Evolutionary conservation across 495 filamentous ascomycete genomes (phyloP), one percentile per base, ranked within the genome.

Genomic region (Talaromyces nanjingensis): DNA sequence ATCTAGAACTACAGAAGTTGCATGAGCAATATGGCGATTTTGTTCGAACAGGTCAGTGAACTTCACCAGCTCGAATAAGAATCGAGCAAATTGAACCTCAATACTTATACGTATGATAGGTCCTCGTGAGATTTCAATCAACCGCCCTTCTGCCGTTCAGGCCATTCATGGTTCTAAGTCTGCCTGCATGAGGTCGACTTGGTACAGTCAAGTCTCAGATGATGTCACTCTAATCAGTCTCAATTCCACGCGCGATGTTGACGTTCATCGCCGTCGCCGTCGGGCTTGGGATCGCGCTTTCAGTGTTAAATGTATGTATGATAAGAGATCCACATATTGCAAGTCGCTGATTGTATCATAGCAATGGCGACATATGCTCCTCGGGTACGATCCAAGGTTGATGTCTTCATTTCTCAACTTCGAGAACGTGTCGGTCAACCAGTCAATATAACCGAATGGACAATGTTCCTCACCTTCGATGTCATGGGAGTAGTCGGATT

Each of bases 201-300:
- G 52, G 52, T 54, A 54, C 18, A 24, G 18, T 18, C 52, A 54
- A 27, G 52, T 54, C 4, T 54, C 52, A 2, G 18, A 20, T 9
- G 20, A 54, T 24, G 18, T 24, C 8, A 52, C 63, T 4, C 60
- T 63, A 25, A 66, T 71, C 12, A 64, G 70, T 0, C 63, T 79
- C 1, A 66, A 77, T 11, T 67, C 58, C 4, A 69, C 72, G 0
- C 73, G 79, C 4, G 63, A 71, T 55, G 66, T 65, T 45, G 65
- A 65, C 4, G 20, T 68, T 1, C 79, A 81, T 63, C 70, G 71
- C 7, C 55, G 60, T 2, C 68, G 76, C 4, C 77, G 79, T 14
- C 67, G 72, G 18, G 69, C 74, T 9, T 81, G 76, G 78, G 73
- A 74, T 61, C 60, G 67, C 9, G 74, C 66, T 2, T 71, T 78